Conservation (phyloP, 1,284 basidiomycete genomes). For the Apiotrichum montevideense region DNA sequence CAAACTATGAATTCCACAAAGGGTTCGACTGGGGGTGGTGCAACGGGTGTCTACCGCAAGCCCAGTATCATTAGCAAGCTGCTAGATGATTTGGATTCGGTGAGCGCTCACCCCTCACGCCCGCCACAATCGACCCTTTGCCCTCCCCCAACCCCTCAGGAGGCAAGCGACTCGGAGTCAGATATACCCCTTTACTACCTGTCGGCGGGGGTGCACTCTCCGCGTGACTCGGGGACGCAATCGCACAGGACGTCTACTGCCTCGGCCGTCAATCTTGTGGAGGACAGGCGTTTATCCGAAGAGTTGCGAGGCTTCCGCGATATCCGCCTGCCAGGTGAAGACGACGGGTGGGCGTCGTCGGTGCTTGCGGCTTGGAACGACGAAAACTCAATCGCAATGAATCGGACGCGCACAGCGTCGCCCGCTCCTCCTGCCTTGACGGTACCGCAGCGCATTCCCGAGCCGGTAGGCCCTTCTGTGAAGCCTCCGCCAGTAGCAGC, state of each 20-base stretch:
- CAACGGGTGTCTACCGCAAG: constrained; percentile 3
- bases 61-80: constrained; percentile 14
- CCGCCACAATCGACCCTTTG: not conserved
- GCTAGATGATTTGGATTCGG: constrained; percentile 12
- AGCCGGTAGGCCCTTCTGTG: not conserved
- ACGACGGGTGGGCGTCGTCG: constrained; percentile 30
- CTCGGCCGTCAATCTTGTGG: not conserved
- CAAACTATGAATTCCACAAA: not conserved
- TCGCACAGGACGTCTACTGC: not conserved
- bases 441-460: not conserved
- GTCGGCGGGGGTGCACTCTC: no score
- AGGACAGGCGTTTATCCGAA: constrained; percentile 26
- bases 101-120: constrained; percentile 7
- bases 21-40: not conserved
- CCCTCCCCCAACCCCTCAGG: not conserved
- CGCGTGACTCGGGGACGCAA: not conserved
- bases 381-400: constrained; percentile 3
- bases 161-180: not conserved
- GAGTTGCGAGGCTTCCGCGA: constrained; percentile 33
- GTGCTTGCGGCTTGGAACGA: constrained; percentile 23
- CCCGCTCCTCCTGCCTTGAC: not conserved
- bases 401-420: not conserved
- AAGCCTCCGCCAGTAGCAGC: not conserved
- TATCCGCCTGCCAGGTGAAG: constrained; percentile 17
- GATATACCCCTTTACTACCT: not conserved